A percentile compares a stretch with the other conserved stretches of the same genome.
phyloP scores from a whole-genome alignment of 2,329 filamentous ascomycete genomes.

The Albifimbria verrucaria region DNA sequence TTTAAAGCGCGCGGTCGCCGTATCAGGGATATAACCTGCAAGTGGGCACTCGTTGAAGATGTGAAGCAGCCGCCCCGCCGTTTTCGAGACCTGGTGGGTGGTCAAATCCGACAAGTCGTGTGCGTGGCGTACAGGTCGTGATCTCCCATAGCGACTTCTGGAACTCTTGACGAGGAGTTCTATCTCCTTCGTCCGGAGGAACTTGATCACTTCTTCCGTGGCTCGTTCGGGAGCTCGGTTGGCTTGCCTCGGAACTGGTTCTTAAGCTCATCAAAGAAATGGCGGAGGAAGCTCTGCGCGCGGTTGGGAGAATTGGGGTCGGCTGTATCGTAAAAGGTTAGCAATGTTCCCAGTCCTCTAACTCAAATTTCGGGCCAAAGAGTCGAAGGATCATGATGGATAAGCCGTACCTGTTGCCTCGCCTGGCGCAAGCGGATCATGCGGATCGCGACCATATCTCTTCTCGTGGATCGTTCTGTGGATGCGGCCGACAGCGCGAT shows the following conservation, averaged over 20 bases:
- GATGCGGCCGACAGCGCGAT: constrained; percentile 49
- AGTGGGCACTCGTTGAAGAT: too few relatives aligned
- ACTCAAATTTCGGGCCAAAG: background rate
- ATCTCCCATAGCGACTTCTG: too few relatives aligned
- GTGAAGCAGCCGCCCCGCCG: too few relatives aligned
- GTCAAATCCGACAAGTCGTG: too few relatives aligned
- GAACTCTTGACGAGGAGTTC: too few relatives aligned
- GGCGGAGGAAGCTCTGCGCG: constrained; percentile 34
- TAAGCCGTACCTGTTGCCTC: constrained; percentile 44
- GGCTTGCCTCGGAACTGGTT: constrained; percentile 47
- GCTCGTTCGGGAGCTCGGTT: constrained; percentile 30
- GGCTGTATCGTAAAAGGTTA: constrained; percentile 13
- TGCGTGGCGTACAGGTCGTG: background rate
- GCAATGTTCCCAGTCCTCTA: background rate
- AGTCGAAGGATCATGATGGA: background rate
- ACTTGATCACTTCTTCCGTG: constrained; percentile 19
- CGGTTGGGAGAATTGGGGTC: constrained; percentile 26
- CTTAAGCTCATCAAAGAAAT: constrained; percentile 49
- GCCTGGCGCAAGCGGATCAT: constrained; percentile 47
- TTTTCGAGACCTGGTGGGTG: too few relatives aligned
- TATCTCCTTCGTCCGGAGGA: background rate
- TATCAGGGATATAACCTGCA: too few relatives aligned
- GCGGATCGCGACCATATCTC: constrained; percentile 45
- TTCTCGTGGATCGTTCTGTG: constrained; percentile 47
- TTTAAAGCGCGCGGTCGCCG: too few relatives aligned